Base-by-base conservation (phyloP, 495 filamentous ascomycete species). In the Immersiella caudata region DNA sequence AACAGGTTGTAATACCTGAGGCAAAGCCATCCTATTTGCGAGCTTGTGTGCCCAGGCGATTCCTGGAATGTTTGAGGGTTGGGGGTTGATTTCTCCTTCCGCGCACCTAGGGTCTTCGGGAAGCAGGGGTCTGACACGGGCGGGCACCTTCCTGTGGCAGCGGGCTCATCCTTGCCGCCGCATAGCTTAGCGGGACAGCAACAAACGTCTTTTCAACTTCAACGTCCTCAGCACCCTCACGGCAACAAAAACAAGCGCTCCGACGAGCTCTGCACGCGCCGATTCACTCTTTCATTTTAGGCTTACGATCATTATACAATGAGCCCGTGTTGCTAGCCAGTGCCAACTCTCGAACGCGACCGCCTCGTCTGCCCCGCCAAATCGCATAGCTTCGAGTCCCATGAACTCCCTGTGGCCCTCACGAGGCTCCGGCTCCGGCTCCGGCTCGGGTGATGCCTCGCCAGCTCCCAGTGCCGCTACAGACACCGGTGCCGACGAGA, bases 371-470 rank as follows among this genome's bases (percentile, higher is more conserved):
- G 22, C 62, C 62, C 62, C 62, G 62, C 62, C 62, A 56, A 62
- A 62, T 7, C 21, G 9, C 22, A 16, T 6, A 35, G 33, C 50
- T 29, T 29, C 26, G 29, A 25, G 20, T 62, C 36, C 27, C 61
- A 83, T 83, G 80, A 81, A 78, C 71, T 74, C 78, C 58, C 71
- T 81, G 52, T 82, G 80, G 80, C 65, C 77, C 29, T 73, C 75
- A 21, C 76, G 72, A 65, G 61, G 74, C 50, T 72, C 78, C 24
- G 71, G 73, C 50, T 72, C 78, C 24, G 71, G 73, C 29, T 33
- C 29, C 4, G 29, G 29, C 59, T 76, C 79, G 40, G 40, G 11
- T 35, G 67, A 71, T 60, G 54, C 67, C 16, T 70, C 75, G 18
- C 26, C 52, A 60, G 6, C 25, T 46, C 64, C 56, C 27, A 68